Evolutionary conservation across 139 green algal species (phyloP).

Genomic region (Volvox africanus): DNA sequence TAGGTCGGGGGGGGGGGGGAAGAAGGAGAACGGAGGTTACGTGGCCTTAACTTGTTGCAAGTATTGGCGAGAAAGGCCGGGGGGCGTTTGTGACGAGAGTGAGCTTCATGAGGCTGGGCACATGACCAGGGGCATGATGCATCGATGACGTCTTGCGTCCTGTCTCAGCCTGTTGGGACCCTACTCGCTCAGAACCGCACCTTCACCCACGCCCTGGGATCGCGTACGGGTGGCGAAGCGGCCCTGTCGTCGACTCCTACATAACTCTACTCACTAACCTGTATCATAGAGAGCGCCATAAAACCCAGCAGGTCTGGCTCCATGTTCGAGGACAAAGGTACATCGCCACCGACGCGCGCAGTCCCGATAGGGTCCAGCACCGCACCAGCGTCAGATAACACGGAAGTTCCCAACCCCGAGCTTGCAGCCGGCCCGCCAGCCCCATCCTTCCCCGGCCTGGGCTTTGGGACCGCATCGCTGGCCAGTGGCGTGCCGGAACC

Average conservation of each 20-base stretch:
- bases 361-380: neutral
- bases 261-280: constrained; percentile 2
- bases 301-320: constrained; percentile 41
- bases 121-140: too few relatives aligned
- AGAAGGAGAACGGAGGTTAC: neutral
- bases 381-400: constrained; percentile 16
- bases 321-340: constrained; percentile 13
- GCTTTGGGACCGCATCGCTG: neutral
- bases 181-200: too few relatives aligned
- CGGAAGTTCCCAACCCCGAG: neutral
- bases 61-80: too few relatives aligned
- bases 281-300: constrained; percentile 44
- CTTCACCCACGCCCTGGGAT: too few relatives aligned
- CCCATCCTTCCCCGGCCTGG: neutral
- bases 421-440: neutral
- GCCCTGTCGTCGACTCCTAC: neutral
- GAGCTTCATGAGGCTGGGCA: too few relatives aligned
- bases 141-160: too few relatives aligned
- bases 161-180: too few relatives aligned
- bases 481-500: neutral
- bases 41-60: too few relatives aligned
- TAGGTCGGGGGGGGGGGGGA: neutral
- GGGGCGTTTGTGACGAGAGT: neutral
- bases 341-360: constrained; percentile 32
- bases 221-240: too few relatives aligned